A percentile compares a stretch with the other conserved stretches of the same genome.
These are phyloP conservation scores for Moesziomyces globuligerus DNA, from an alignment of 1,284 basidiomycete genomes.

Conservation along the genomic window DNA sequence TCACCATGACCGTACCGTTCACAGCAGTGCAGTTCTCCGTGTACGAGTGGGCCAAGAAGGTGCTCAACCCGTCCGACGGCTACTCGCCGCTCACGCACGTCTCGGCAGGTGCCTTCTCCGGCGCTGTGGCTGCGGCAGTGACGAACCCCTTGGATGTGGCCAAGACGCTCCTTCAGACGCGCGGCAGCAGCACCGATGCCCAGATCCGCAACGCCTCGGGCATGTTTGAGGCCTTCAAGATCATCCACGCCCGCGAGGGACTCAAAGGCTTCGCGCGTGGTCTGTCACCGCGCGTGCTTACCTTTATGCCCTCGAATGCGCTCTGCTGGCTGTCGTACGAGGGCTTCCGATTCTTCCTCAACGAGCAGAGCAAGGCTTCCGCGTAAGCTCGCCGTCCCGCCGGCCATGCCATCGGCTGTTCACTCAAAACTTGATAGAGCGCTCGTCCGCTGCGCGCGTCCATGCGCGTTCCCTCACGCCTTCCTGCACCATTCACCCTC, in stretches of 20 bases:
- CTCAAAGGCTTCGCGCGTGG: slow-evolving; percentile 86
- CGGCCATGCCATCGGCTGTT: no score
- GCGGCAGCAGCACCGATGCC: slow-evolving; percentile 82
- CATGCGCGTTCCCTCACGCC: neutral
- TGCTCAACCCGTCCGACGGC: slow-evolving; percentile 83
- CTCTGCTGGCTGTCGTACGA: slow-evolving; percentile 83
- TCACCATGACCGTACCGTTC: slow-evolving; percentile 94
- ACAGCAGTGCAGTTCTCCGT: slow-evolving; percentile 97
- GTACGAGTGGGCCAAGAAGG: slow-evolving; percentile 90
- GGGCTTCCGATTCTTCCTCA: slow-evolving; percentile 65
- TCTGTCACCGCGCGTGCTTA: slow-evolving; percentile 88
- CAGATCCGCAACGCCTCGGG: slow-evolving; percentile 86
- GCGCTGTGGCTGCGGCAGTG: slow-evolving; percentile 91
- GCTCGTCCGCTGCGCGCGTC: neutral
- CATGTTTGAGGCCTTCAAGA: slow-evolving; percentile 86
- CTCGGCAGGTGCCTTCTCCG: slow-evolving; percentile 87
- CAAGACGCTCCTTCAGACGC: slow-evolving; percentile 94
- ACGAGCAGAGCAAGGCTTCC: slow-evolving; percentile 47
- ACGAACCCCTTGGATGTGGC: slow-evolving; percentile 99
- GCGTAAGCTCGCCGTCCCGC: slow-evolving; percentile 4
- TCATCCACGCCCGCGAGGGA: slow-evolving; percentile 88
- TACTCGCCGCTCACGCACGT: slow-evolving; percentile 95
- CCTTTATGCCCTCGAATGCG: slow-evolving; percentile 96
- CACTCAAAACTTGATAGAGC: neutral
- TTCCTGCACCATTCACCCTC: neutral